phyloP scores from a whole-genome alignment of 106 monocot species.

The Dendrobium huoshanense region DNA sequence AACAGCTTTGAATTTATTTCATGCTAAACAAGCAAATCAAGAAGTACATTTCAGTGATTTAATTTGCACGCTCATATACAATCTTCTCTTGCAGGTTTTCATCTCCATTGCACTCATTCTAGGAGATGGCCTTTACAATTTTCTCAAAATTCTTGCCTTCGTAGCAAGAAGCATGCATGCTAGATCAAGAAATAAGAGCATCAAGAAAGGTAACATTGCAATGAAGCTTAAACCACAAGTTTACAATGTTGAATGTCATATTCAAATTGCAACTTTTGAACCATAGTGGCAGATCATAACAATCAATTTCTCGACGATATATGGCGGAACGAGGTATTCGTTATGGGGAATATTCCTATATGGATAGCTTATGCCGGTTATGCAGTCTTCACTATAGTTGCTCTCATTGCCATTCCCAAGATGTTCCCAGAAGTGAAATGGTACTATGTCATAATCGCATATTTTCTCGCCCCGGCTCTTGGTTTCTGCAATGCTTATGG shows the following conservation, averaged over 20 bases:
- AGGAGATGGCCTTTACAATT: slow-evolving; percentile 92
- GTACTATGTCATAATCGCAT: slow-evolving; percentile 77
- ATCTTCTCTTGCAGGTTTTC: slow-evolving; percentile 54
- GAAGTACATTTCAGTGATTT: background rate
- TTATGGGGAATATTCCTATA: slow-evolving; percentile 53
- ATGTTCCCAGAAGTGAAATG: slow-evolving; percentile 85
- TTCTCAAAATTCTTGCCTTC: slow-evolving; percentile 62
- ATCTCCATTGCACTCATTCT: slow-evolving; percentile 84
- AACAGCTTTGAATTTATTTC: background rate
- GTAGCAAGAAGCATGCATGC: slow-evolving; percentile 54
- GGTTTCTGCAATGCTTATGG: slow-evolving; percentile 96
- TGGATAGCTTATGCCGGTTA: slow-evolving; percentile 76
- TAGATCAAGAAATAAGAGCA: slow-evolving; percentile 23
- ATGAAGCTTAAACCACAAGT: background rate
- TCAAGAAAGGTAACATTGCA: slow-evolving; percentile 40
- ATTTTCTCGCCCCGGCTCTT: slow-evolving; percentile 62
- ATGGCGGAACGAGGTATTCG: slow-evolving; percentile 58
- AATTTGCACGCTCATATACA: slow-evolving; percentile 1
- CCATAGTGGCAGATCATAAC: slow-evolving; percentile 21
- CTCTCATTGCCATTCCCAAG: slow-evolving; percentile 56
- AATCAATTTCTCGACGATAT: slow-evolving; percentile 34
- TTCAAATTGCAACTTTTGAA: background rate
- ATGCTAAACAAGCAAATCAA: background rate
- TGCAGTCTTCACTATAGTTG: slow-evolving; percentile 31
- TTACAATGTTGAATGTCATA: background rate